Percentiles rank a stretch among this genome's conserved stretches.
Evolutionary conservation across 2,329 filamentous ascomycete species (phyloP).

Genomic region (Aspergillus sp.): DNA sequence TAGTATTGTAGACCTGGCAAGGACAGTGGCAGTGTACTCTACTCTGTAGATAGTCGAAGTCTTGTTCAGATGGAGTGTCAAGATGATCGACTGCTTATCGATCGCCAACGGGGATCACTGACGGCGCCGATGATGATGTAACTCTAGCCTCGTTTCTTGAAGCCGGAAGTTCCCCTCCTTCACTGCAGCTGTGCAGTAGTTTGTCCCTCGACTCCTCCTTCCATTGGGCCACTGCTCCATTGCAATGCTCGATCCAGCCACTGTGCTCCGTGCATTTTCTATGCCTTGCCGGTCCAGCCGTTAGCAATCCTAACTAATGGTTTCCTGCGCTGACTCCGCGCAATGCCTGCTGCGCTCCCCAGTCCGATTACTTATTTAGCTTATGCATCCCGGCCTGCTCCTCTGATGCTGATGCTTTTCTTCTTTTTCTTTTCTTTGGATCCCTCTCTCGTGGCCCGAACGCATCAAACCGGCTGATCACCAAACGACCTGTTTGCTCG

Average conservation of each 20-base stretch:
- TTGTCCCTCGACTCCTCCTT: constrained; percentile 2
- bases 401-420: not conserved
- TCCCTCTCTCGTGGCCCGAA: not conserved
- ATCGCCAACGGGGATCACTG: not conserved
- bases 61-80: not conserved
- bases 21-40: too few species aligned
- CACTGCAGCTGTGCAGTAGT: not conserved
- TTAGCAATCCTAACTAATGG: not conserved
- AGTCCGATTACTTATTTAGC: not conserved
- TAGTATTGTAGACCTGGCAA: too few species aligned
- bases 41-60: not conserved
- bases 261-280: constrained; percentile 5
- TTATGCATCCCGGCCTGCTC: not conserved
- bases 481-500: not conserved
- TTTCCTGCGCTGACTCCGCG: constrained; percentile 5
- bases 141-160: constrained; percentile 7
- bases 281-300: constrained; percentile 19
- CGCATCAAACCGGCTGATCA: not conserved
- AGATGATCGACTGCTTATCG: constrained; percentile 2
- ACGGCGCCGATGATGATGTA: not conserved
- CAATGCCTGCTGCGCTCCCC: not conserved
- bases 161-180: not conserved
- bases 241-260: constrained; percentile 11
- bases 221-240: not conserved
- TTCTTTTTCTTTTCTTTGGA: not conserved